Evolutionary conservation across 2,329 filamentous ascomycete species (phyloP).

Genomic region (Arthrobotrys pseudoclavata): DNA sequence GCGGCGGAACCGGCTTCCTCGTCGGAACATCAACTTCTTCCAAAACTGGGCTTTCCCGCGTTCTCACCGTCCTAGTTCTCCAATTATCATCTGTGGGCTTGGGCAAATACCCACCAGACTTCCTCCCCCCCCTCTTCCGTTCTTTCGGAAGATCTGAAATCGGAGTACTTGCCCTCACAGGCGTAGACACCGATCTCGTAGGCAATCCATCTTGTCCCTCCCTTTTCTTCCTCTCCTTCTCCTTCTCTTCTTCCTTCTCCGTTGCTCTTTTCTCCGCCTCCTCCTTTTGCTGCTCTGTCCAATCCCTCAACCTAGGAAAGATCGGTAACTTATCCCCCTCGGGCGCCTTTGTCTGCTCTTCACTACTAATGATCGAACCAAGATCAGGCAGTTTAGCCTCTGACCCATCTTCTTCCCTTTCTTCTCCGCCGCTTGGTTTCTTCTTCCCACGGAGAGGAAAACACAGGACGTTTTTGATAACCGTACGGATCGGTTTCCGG

Average conservation of each 20-base stretch:
- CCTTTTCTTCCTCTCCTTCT: background rate
- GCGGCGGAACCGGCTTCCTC: conserved; percentile 4
- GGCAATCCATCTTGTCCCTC: conserved; percentile 15
- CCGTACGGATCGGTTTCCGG: conserved; percentile 31
- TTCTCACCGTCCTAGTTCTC: background rate
- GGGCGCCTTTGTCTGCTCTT: conserved; percentile 52
- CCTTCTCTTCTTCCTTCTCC: background rate
- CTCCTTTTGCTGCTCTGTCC: conserved; percentile 46
- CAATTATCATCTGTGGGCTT: background rate
- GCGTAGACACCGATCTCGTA: conserved; percentile 17
- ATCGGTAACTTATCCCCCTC: conserved; percentile 54
- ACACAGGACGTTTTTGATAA: conserved; percentile 37
- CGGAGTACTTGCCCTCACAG: background rate
- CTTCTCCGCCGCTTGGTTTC: background rate
- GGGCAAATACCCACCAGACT: background rate
- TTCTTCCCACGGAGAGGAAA: conserved; percentile 24
- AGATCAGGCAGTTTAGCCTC: conserved; percentile 8
- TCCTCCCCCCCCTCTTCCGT: background rate
- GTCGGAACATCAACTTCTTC: background rate
- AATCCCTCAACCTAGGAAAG: conserved; percentile 51
- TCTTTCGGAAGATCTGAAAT: background rate
- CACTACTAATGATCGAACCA: conserved; percentile 39
- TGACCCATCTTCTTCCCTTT: background rate
- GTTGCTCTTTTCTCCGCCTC: background rate
- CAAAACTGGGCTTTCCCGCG: background rate